Evolutionary conservation across 176 grass and related monocot species (phyloP).

Genomic region (Calamus simplicifolius): DNA sequence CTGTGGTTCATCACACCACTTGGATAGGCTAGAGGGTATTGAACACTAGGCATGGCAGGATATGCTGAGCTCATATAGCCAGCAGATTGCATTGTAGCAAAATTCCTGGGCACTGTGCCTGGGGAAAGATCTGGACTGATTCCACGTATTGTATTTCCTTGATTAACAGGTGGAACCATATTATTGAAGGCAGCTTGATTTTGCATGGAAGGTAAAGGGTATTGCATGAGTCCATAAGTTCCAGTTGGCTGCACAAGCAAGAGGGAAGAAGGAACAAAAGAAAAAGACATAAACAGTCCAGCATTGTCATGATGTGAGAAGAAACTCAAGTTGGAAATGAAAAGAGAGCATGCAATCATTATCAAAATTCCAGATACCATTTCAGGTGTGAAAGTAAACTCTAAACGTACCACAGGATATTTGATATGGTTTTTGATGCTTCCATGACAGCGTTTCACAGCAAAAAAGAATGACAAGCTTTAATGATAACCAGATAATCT

Average conservation of each 20-base stretch:
- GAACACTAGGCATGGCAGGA: conserved; percentile 51
- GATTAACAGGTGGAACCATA: conserved; percentile 63
- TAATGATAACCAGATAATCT: too few relatives aligned
- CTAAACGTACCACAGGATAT: too few relatives aligned
- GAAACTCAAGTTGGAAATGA: too few relatives aligned
- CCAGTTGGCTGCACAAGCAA: conserved; percentile 49
- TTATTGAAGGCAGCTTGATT: conserved; percentile 73
- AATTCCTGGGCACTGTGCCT: conserved; percentile 52
- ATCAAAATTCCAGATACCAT: too few relatives aligned
- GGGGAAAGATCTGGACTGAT: conserved; percentile 66
- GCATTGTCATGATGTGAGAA: too few relatives aligned
- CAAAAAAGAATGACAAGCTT: too few relatives aligned
- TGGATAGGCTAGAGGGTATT: conserved; percentile 55
- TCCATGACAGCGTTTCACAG: too few relatives aligned
- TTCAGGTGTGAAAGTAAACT: too few relatives aligned
- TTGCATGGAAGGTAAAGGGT: conserved; percentile 85
- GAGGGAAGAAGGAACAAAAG: background rate
- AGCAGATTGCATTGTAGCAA: conserved; percentile 53
- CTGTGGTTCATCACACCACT: conserved; percentile 32
- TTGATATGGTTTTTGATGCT: too few relatives aligned
- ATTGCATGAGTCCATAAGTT: conserved; percentile 87
- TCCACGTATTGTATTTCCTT: conserved; percentile 50
- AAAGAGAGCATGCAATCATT: too few relatives aligned
- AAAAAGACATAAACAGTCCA: conserved; percentile 6
- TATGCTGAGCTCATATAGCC: conserved; percentile 45